phyloP scores from a whole-genome alignment of 2,329 filamentous ascomycete genomes.

The Fusarium irregulare region DNA sequence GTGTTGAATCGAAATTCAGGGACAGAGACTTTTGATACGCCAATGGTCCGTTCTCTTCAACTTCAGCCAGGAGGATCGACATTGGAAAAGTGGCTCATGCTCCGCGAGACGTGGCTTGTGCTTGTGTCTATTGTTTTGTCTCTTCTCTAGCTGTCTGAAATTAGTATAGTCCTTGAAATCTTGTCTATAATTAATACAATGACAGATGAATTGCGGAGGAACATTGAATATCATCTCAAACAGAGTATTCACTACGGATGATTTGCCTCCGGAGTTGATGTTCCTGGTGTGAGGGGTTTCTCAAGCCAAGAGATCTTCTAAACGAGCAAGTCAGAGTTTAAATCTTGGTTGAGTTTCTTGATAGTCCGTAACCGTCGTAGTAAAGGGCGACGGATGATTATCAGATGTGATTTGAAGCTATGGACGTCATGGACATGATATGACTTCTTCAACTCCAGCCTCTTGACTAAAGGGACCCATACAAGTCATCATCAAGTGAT shows the following conservation, averaged over 20 bases:
- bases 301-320: conserved; percentile 19
- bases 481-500: conserved; percentile 6
- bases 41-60: conserved; percentile 10
- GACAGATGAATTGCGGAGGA: neutral
- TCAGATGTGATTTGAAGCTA: neutral
- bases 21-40: neutral
- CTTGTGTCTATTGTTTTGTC: conserved; percentile 24
- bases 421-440: conserved; percentile 28
- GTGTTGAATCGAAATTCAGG: conserved; percentile 22
- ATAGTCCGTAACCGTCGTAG: conserved; percentile 4
- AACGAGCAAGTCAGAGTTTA: conserved; percentile 31
- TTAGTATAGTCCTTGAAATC: conserved; percentile 17
- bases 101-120: conserved; percentile 41
- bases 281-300: conserved; percentile 35
- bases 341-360: conserved; percentile 17
- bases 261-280: conserved; percentile 12
- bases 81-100: conserved; percentile 34
- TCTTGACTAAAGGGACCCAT: conserved; percentile 2
- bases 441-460: conserved; percentile 3
- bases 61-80: conserved; percentile 30
- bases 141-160: conserved; percentile 28
- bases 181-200: conserved; percentile 3
- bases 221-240: conserved; percentile 10
- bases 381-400: conserved; percentile 11
- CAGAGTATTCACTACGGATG: neutral